These are phyloP conservation scores for Syzygium malaccense DNA, from an alignment of 441 rosid species.

Conservation along the genomic window DNA sequence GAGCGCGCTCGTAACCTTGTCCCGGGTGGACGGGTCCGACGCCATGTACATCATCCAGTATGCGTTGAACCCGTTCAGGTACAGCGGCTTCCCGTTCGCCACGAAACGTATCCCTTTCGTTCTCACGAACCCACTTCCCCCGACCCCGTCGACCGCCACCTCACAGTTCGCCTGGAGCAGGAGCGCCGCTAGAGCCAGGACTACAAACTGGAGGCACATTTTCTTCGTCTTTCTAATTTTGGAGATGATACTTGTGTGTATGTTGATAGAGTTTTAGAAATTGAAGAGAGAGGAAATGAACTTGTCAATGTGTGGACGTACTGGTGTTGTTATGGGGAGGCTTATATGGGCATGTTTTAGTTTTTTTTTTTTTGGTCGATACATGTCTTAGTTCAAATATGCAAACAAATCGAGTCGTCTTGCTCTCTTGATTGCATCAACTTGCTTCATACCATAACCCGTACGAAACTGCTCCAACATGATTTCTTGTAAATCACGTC, in stretches of 20 bases:
- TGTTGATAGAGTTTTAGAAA: not conserved
- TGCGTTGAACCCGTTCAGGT: constrained; percentile 55
- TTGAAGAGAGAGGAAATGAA: not conserved
- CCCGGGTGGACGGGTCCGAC: constrained; percentile 29
- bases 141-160: not conserved
- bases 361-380: no score
- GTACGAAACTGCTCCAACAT: not conserved
- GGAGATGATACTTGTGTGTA: not conserved
- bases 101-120: constrained; percentile 39
- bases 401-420: not conserved
- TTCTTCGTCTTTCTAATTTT: not conserved
- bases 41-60: constrained; percentile 54
- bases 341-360: not conserved
- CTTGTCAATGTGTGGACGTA: not conserved
- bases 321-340: not conserved
- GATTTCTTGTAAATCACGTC: not conserved
- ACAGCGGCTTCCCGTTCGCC: constrained; percentile 24
- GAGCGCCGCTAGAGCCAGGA: not conserved
- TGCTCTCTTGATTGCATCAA: not conserved
- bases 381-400: not conserved
- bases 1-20: constrained; percentile 28
- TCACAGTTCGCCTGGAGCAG: not conserved
- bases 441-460: not conserved
- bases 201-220: not conserved
- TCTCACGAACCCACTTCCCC: constrained; percentile 14